These are phyloP conservation scores for Platanthera guangdongensis DNA, from an alignment of 106 monocot genomes.

Conservation along the genomic window DNA sequence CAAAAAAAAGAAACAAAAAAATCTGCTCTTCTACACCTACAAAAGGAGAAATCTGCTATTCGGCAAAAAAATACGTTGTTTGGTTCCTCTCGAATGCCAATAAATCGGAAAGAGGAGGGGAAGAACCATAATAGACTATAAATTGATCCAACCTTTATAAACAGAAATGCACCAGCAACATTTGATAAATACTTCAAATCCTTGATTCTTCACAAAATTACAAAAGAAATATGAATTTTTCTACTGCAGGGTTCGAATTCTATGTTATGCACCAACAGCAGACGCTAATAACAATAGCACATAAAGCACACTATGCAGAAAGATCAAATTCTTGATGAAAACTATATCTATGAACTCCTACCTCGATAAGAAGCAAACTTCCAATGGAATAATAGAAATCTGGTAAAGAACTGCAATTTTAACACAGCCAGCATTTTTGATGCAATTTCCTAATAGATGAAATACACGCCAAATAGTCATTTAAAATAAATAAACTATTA, in stretches of 20 bases:
- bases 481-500: too few relatives aligned
- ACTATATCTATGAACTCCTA: constrained; percentile 9
- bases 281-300: background rate
- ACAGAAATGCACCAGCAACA: constrained; percentile 54
- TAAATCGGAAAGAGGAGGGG: too few relatives aligned
- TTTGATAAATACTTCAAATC: constrained; percentile 30
- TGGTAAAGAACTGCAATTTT: constrained; percentile 48
- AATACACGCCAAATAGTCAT: background rate
- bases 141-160: constrained; percentile 55
- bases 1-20: too few relatives aligned
- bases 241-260: background rate
- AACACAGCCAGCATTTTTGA: constrained; percentile 45
- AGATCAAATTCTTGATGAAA: background rate
- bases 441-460: constrained; percentile 38
- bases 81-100: too few relatives aligned
- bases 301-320: background rate
- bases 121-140: background rate
- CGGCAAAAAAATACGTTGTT: too few relatives aligned
- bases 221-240: background rate
- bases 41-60: too few relatives aligned
- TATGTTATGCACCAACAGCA: background rate
- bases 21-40: too few relatives aligned
- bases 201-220: constrained; percentile 58
- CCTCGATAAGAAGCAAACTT: constrained; percentile 74
- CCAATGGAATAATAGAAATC: constrained; percentile 57